Conservation (phyloP, 2,329 filamentous ascomycete genomes). For the Neofusicoccum umdonicola region DNA sequence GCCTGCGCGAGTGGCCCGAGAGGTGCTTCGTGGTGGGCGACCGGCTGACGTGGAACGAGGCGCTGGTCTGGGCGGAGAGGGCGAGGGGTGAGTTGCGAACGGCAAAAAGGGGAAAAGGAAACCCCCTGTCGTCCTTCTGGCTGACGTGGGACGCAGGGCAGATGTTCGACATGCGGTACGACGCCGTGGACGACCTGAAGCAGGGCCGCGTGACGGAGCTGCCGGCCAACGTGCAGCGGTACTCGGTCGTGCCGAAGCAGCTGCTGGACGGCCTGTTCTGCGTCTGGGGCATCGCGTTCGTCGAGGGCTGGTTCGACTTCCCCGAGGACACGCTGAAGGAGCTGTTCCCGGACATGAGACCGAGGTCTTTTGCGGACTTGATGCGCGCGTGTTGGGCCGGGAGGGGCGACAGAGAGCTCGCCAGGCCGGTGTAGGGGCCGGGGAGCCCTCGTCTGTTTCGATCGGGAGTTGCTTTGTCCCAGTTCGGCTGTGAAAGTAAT, state of each 20-base stretch:
- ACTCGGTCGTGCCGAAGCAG: background rate
- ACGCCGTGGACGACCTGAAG: background rate
- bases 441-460: background rate
- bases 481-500: too few species aligned
- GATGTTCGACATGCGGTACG: constrained; percentile 3
- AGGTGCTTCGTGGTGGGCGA: constrained; percentile 5
- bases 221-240: background rate
- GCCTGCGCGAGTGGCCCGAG: background rate
- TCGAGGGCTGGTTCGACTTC: background rate
- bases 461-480: too few species aligned
- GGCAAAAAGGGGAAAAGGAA: too few species aligned
- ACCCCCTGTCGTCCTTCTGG: too few species aligned
- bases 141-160: background rate
- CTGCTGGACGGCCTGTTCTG: background rate
- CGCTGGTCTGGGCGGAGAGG: background rate
- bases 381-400: background rate
- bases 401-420: background rate
- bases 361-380: background rate
- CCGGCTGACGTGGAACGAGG: constrained; percentile 14
- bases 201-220: background rate
- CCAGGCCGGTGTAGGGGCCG: background rate
- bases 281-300: constrained; percentile 1
- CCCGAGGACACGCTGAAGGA: background rate
- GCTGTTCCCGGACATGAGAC: background rate
- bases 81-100: background rate